These are phyloP conservation scores for Rhodomyrtus tomentosa DNA, from an alignment of 345 rosid genomes.

Conservation along the genomic window DNA sequence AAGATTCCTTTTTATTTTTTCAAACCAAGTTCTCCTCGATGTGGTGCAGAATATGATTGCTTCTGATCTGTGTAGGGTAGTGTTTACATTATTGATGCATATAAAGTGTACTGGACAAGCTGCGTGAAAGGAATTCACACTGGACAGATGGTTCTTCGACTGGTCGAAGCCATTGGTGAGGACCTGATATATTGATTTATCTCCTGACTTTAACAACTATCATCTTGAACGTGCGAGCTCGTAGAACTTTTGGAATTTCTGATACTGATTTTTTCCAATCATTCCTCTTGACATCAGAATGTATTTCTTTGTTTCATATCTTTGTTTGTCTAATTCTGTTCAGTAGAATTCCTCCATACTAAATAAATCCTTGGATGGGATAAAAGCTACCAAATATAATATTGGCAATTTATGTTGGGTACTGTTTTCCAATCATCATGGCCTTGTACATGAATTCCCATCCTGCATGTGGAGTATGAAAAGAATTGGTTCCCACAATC, in stretches of 20 bases:
- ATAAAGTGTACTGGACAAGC: constrained; percentile 72
- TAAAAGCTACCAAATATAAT: background rate
- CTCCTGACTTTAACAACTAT: background rate
- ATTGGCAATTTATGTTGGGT: background rate
- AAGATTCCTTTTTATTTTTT: background rate
- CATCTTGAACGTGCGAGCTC: background rate
- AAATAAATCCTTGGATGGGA: background rate
- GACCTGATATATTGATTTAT: background rate
- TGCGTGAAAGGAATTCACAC: constrained; percentile 73
- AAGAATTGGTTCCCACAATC: background rate
- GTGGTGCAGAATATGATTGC: background rate
- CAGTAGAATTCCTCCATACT: background rate
- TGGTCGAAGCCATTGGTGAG: constrained; percentile 92
- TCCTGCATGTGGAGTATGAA: background rate
- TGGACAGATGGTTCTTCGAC: constrained; percentile 76
- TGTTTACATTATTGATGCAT: constrained; percentile 66
- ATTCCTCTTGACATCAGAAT: background rate
- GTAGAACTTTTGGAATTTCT: background rate
- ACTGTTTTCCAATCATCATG: background rate
- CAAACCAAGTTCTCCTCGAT: background rate
- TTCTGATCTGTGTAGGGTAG: constrained; percentile 40
- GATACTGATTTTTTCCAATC: background rate
- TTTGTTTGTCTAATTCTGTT: background rate
- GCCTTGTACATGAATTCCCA: background rate
- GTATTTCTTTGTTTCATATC: background rate